phyloP scores from a whole-genome alignment of 805 yeast species.

The Suhomyces sp. region DNA sequence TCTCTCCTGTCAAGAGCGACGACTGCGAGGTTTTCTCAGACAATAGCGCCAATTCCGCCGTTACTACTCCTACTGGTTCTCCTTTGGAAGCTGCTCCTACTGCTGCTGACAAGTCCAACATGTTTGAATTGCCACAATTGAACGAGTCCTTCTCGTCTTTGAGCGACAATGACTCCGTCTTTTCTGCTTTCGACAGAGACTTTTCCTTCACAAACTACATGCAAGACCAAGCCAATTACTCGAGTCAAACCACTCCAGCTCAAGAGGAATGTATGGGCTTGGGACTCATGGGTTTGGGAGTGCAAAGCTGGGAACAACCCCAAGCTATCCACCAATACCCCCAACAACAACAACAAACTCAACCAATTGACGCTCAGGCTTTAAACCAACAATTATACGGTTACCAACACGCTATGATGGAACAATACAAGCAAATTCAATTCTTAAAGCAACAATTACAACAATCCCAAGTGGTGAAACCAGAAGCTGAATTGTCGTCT shows the following conservation, averaged over 20 bases:
- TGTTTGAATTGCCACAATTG: constrained; percentile 14
- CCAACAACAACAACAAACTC: background rate
- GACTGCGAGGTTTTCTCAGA: constrained; percentile 9
- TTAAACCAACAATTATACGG: constrained; percentile 14
- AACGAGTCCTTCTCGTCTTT: constrained; percentile 19
- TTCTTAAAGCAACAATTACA: constrained; percentile 22
- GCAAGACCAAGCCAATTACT: constrained; percentile 7
- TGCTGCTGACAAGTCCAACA: constrained; percentile 3
- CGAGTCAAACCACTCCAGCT: constrained; percentile 1
- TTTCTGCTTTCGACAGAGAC: constrained; percentile 11
- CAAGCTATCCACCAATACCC: background rate
- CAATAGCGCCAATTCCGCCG: constrained; percentile 4
- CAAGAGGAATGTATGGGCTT: constrained; percentile 19
- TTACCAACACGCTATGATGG: constrained; percentile 21
- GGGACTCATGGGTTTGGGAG: constrained; percentile 27
- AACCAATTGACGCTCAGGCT: constrained; percentile 6
- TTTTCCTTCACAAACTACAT: constrained; percentile 11
- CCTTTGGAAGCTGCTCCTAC: constrained; percentile 6
- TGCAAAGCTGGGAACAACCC: constrained; percentile 16
- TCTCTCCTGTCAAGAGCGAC: constrained; percentile 34
- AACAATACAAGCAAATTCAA: constrained; percentile 26
- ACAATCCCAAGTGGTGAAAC: constrained; percentile 9
- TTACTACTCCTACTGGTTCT: constrained; percentile 8
- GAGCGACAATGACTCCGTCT: constrained; percentile 19
- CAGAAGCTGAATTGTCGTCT: constrained; percentile 1